A percentile compares a stretch with the other conserved stretches of the same genome.
Evolutionary conservation across 1,284 basidiomycete species (phyloP).

Genomic region (Cystobasidium pallidum): DNA sequence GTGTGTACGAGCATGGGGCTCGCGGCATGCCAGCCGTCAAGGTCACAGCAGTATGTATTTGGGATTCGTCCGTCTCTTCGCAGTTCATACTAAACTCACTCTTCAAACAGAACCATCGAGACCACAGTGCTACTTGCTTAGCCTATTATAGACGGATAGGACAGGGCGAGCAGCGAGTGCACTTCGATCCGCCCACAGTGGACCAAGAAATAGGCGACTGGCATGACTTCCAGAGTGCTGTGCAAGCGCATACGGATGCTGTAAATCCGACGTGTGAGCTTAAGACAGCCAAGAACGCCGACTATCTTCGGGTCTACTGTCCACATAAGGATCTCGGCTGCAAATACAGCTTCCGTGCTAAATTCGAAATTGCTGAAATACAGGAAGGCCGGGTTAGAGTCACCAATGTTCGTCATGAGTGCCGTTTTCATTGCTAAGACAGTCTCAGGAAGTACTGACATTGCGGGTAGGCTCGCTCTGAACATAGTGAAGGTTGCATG

Average conservation of each 20-base stretch:
- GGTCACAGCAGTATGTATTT: conserved; percentile 15
- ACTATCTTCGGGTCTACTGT: conserved; percentile 8
- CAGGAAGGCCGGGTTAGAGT: conserved; percentile 30
- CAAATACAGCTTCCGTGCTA: conserved; percentile 28
- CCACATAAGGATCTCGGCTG: conserved; percentile 29
- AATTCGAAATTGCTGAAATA: conserved; percentile 13
- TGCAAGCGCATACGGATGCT: conserved; percentile 24
- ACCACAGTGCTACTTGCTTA: conserved; percentile 17
- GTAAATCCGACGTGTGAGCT: conserved; percentile 31
- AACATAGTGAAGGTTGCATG: conserved; percentile 35
- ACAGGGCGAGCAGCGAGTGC: conserved; percentile 24
- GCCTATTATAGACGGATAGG: conserved; percentile 3
- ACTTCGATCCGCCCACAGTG: conserved; percentile 26
- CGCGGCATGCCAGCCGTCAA: conserved; percentile 21
- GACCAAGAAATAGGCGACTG: conserved; percentile 21
- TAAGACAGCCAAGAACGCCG: conserved; percentile 6
- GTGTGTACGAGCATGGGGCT: conserved; percentile 24
- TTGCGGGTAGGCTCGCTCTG: conserved; percentile 1
- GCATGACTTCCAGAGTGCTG: conserved; percentile 37
- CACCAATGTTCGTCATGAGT: conserved; percentile 1
- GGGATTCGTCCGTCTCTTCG: not conserved
- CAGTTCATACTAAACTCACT: not conserved
- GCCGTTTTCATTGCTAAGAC: not conserved
- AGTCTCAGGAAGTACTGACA: not conserved
- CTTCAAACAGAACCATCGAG: conserved; percentile 8